Percentiles rank a stretch among this genome's conserved stretches.
Conservation (phyloP, 2,329 filamentous ascomycete species). For the Trichoderma koningiopsis region DNA sequence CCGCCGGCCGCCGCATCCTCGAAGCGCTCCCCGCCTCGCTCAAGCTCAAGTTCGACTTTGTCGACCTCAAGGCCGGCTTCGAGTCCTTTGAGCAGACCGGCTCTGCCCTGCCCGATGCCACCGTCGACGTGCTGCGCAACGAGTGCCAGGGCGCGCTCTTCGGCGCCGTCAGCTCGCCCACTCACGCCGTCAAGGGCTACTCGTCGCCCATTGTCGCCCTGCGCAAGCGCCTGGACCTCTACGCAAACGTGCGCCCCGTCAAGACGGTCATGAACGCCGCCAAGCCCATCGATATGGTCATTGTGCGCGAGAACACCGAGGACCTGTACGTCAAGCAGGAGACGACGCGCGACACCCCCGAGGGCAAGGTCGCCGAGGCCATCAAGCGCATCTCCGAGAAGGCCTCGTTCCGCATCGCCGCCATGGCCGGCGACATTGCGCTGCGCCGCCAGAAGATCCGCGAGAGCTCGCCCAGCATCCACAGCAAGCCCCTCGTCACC, state of each 20-base stretch:
- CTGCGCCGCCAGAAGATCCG: slow-evolving; percentile 82
- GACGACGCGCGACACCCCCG: slow-evolving; percentile 72
- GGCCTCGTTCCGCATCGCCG: slow-evolving; percentile 82
- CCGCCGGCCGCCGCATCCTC: slow-evolving; percentile 85
- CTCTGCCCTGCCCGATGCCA: slow-evolving; percentile 83
- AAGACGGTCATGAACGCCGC: slow-evolving; percentile 72
- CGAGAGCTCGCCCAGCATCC: slow-evolving; percentile 58
- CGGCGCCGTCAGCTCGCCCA: slow-evolving; percentile 91
- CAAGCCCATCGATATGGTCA: slow-evolving; percentile 89
- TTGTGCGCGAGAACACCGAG: slow-evolving; percentile 98
- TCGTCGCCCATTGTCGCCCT: slow-evolving; percentile 95
- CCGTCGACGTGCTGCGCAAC: slow-evolving; percentile 81
- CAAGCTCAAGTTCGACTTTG: slow-evolving; percentile 89
- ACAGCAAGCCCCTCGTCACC: slow-evolving; percentile 76
- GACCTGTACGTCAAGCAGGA: slow-evolving; percentile 98
- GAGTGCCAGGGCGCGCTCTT: slow-evolving; percentile 97
- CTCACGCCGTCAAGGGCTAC: slow-evolving; percentile 88
- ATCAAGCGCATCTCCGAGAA: slow-evolving; percentile 95
- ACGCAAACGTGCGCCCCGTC: slow-evolving; percentile 96
- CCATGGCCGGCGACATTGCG: slow-evolving; percentile 94
- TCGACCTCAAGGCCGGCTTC: slow-evolving; percentile 90
- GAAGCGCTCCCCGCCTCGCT: slow-evolving; percentile 92
- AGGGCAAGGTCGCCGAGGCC: slow-evolving; percentile 89
- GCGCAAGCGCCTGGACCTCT: slow-evolving; percentile 91
- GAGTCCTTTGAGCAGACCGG: slow-evolving; percentile 91